phyloP scores from a whole-genome alignment of 768 basidiomycete genomes.

The Auricularia sp. region DNA sequence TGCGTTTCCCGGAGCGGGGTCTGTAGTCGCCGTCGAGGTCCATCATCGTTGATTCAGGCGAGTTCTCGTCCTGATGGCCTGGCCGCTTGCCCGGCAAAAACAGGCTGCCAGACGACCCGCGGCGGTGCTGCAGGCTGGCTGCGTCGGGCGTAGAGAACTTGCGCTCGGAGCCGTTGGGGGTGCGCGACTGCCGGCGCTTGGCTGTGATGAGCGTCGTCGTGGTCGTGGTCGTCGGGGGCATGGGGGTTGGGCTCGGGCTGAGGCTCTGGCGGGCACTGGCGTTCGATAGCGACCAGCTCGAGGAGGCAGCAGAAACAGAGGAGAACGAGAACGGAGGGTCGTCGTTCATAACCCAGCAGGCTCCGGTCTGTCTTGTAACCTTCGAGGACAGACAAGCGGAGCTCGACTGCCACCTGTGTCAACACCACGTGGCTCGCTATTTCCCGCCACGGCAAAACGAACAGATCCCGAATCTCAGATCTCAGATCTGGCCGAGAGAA shows the following conservation, averaged over 20 bases:
- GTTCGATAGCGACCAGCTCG: too few relatives aligned
- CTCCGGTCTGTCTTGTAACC: too few relatives aligned
- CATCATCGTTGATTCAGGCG: background rate
- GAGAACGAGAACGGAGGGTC: too few relatives aligned
- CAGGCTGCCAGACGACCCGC: background rate
- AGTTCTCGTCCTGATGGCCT: background rate
- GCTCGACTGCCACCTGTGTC: too few relatives aligned
- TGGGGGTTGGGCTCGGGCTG: background rate
- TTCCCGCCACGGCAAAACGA: too few relatives aligned
- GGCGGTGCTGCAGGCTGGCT: background rate
- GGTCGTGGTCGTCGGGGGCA: background rate
- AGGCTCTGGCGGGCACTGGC: too few relatives aligned
- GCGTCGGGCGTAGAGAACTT: background rate
- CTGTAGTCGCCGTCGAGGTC: background rate
- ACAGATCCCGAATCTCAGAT: too few relatives aligned
- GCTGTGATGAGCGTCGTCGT: background rate
- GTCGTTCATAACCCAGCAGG: too few relatives aligned
- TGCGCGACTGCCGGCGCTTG: background rate
- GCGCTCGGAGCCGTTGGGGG: background rate
- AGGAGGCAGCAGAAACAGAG: too few relatives aligned
- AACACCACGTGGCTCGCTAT: too few relatives aligned
- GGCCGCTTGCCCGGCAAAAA: background rate
- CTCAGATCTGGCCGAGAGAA: too few relatives aligned
- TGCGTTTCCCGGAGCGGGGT: background rate
- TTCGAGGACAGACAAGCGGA: too few relatives aligned